Evolutionary conservation across 345 rosid genomes (phyloP).

Genomic region (Limnanthes douglasii): DNA sequence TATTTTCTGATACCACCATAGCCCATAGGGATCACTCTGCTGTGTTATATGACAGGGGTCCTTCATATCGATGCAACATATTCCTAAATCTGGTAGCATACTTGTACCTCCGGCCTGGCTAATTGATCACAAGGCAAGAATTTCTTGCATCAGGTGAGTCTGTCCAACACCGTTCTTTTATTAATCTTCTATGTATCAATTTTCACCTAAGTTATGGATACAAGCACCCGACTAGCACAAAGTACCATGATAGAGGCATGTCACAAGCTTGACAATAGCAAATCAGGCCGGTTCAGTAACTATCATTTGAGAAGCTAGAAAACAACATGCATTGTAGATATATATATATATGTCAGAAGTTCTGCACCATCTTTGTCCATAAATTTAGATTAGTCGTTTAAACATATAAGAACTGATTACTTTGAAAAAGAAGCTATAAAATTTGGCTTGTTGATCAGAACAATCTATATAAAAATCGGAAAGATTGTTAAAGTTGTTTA

Average conservation of each 20-base stretch:
- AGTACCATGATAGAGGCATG: too few relatives aligned
- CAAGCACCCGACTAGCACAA: too few relatives aligned
- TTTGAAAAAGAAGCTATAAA: too few relatives aligned
- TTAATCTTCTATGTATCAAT: background rate
- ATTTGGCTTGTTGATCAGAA: background rate
- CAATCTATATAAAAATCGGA: background rate
- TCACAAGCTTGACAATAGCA: too few relatives aligned
- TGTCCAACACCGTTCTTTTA: background rate
- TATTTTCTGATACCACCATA: too few relatives aligned
- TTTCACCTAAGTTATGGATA: background rate
- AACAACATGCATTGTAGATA: background rate
- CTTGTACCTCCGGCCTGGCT: conserved; percentile 6
- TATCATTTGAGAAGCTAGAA: background rate
- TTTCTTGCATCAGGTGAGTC: conserved; percentile 55
- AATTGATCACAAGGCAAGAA: conserved; percentile 41
- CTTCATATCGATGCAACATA: conserved; percentile 10
- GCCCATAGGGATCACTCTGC: too few relatives aligned
- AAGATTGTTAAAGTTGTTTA: background rate
- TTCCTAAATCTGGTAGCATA: conserved; percentile 8
- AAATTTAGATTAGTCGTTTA: too few relatives aligned
- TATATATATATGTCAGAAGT: background rate
- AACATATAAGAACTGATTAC: too few relatives aligned
- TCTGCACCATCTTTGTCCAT: too few relatives aligned
- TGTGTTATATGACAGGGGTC: conserved; percentile 31
- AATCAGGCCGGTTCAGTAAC: too few relatives aligned